phyloP scores from a whole-genome alignment of 2,329 filamentous ascomycete genomes.

The Aspergillus sp. region DNA sequence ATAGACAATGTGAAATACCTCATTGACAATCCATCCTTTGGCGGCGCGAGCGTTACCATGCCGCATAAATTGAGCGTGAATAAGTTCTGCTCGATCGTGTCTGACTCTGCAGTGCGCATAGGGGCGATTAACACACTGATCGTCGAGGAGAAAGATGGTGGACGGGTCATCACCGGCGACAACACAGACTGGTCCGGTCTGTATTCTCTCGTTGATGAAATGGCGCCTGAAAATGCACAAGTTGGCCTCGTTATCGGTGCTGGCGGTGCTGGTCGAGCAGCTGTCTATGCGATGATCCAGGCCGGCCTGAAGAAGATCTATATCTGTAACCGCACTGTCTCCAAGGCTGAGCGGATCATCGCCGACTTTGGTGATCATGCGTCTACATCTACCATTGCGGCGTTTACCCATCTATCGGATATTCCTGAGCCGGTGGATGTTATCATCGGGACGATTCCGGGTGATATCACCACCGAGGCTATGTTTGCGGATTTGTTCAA shows the following conservation, averaged over 20 bases:
- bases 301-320: background rate
- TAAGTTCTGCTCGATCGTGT: conserved; percentile 5
- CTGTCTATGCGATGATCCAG: conserved; percentile 1
- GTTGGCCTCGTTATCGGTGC: conserved; percentile 3
- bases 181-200: background rate
- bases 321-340: background rate
- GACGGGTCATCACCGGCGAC: background rate
- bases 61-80: conserved; percentile 13
- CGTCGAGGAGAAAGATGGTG: background rate
- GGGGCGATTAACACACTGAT: background rate
- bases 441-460: conserved; percentile 17
- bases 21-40: conserved; percentile 65
- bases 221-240: conserved; percentile 1
- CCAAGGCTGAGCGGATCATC: background rate
- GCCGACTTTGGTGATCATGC: background rate
- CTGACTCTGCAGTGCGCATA: background rate
- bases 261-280: conserved; percentile 1
- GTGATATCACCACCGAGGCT: conserved; percentile 8
- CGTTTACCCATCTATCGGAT: background rate
- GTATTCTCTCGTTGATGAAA: background rate
- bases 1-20: conserved; percentile 36
- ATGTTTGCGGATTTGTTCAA: conserved; percentile 12
- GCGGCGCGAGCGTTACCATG: conserved; percentile 71
- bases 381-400: background rate
- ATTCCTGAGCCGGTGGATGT: conserved; percentile 11